These are phyloP conservation scores for Diplocarpon mali DNA, from an alignment of 2,329 filamentous ascomycete genomes.

Conservation along the genomic window DNA sequence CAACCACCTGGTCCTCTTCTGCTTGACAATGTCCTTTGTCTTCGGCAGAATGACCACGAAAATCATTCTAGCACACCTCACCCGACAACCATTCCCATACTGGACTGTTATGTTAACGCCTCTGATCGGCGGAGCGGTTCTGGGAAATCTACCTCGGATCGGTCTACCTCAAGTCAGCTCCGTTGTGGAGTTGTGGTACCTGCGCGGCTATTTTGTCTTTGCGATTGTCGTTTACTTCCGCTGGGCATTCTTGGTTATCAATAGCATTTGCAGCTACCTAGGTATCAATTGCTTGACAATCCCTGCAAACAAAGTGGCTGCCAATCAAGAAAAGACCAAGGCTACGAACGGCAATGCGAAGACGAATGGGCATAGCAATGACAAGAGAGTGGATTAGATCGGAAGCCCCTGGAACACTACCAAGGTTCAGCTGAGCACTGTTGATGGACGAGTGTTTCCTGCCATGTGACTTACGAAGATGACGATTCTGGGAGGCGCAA, in stretches of 20 bases:
- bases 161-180: slow-evolving; percentile 58
- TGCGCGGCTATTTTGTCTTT: slow-evolving; percentile 76
- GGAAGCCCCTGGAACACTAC: background rate
- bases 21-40: slow-evolving; percentile 88
- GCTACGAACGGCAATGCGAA: slow-evolving; percentile 16
- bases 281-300: slow-evolving; percentile 95
- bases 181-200: slow-evolving; percentile 63
- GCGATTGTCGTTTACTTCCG: slow-evolving; percentile 77
- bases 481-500: background rate
- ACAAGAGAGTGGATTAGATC: slow-evolving; percentile 21
- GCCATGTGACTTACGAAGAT: slow-evolving; percentile 1
- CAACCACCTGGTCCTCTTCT: slow-evolving; percentile 87
- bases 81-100: slow-evolving; percentile 87
- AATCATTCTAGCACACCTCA: slow-evolving; percentile 93
- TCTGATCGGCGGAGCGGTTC: slow-evolving; percentile 70
- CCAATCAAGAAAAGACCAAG: slow-evolving; percentile 21
- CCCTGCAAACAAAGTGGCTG: slow-evolving; percentile 39
- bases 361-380: slow-evolving; percentile 16
- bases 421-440: background rate
- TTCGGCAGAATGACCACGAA: slow-evolving; percentile 98
- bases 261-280: slow-evolving; percentile 80
- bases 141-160: slow-evolving; percentile 72
- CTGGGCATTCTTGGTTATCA: slow-evolving; percentile 87
- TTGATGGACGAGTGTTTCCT: background rate
- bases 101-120: slow-evolving; percentile 90